Percentiles rank a stretch among this genome's conserved stretches.
Evolutionary conservation across 345 rosid species (phyloP).

Genomic region (Trapa incisa): DNA sequence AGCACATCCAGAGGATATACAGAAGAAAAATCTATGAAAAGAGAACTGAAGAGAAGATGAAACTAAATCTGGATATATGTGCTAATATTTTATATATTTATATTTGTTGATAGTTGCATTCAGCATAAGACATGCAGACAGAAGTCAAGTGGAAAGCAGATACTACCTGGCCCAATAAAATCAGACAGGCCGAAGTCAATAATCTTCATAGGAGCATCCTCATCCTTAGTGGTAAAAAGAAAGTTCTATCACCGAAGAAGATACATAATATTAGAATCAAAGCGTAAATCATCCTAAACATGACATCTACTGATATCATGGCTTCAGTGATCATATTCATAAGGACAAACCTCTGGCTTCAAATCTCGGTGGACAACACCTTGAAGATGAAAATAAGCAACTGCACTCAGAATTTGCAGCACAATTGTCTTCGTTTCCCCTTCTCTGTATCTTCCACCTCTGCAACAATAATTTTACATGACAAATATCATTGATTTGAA

Average conservation of each 20-base stretch:
- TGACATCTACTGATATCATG: background rate
- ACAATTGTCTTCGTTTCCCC: slow-evolving; percentile 74
- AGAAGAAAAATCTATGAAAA: background rate
- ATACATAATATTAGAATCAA: background rate
- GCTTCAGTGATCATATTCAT: slow-evolving; percentile 6
- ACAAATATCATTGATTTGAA: background rate
- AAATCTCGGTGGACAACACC: slow-evolving; percentile 97
- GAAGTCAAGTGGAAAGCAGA: slow-evolving; percentile 16
- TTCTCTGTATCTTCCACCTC: slow-evolving; percentile 93
- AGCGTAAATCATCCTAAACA: background rate
- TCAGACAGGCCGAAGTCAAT: slow-evolving; percentile 96
- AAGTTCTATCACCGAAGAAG: slow-evolving; percentile 45
- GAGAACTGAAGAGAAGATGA: background rate
- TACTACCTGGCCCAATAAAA: slow-evolving; percentile 59
- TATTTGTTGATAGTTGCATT: background rate
- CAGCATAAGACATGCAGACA: background rate
- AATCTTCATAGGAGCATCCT: slow-evolving; percentile 74
- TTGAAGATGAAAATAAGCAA: slow-evolving; percentile 90
- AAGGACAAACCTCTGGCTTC: slow-evolving; percentile 70
- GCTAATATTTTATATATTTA: background rate
- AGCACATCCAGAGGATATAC: background rate
- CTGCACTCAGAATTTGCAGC: slow-evolving; percentile 67
- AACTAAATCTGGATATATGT: background rate
- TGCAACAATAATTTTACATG: slow-evolving; percentile 19
- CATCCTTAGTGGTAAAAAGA: slow-evolving; percentile 66